Conservation (phyloP, 257 asterid genomes). For the Lavandula angustifolia region DNA sequence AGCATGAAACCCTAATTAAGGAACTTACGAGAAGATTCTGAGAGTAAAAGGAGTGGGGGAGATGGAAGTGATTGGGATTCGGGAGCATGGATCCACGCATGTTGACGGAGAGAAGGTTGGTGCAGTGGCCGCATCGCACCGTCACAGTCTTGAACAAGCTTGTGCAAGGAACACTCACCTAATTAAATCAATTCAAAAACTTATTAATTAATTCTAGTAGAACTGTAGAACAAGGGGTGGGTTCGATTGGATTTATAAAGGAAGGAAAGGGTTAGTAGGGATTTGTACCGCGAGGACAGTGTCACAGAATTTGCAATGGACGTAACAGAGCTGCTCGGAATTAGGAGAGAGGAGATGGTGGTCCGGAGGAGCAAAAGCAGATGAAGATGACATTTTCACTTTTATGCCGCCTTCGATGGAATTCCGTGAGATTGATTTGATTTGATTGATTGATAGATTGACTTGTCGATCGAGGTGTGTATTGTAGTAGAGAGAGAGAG, state of each 20-base stretch:
- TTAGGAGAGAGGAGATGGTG: constrained; percentile 60
- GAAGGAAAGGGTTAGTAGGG: background rate
- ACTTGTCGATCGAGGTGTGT: constrained; percentile 67
- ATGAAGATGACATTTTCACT: constrained; percentile 81
- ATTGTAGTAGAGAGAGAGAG: constrained; percentile 3
- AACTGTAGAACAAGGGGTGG: too few relatives aligned
- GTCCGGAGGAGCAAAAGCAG: constrained; percentile 85
- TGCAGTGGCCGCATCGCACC: constrained; percentile 97
- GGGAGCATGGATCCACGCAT: constrained; percentile 81
- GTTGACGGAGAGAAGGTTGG: constrained; percentile 89
- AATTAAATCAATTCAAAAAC: background rate
- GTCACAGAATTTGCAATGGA: constrained; percentile 91
- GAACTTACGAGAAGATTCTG: constrained; percentile 73
- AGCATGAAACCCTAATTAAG: background rate
- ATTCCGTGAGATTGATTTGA: constrained; percentile 47
- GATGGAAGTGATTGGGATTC: constrained; percentile 66
- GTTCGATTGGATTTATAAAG: too few relatives aligned
- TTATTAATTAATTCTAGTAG: too few relatives aligned
- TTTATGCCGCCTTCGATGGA: constrained; percentile 17
- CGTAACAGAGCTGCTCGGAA: constrained; percentile 97
- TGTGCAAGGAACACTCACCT: constrained; percentile 95
- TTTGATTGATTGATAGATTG: constrained; percentile 92
- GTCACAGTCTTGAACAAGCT: constrained; percentile 96
- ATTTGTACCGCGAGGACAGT: constrained; percentile 85
- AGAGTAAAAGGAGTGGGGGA: constrained; percentile 72